phyloP scores from a whole-genome alignment of 495 filamentous ascomycete species.

The Lepidopterella palustris region DNA sequence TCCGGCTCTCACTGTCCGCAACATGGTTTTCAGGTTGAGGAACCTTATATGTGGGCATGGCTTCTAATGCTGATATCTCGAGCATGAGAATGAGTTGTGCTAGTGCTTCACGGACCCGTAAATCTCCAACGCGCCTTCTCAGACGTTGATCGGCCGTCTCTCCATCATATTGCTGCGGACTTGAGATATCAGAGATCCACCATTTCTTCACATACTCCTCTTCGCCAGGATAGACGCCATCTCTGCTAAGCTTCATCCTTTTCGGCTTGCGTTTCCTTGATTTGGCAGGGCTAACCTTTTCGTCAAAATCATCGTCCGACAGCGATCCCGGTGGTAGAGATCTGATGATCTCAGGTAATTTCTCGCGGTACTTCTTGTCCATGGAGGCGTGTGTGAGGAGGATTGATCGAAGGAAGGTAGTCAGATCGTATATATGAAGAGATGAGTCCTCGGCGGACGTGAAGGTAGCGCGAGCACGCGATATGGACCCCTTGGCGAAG shows the following conservation, averaged over 20 bases:
- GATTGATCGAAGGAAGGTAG: constrained; percentile 44
- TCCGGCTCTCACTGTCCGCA: constrained; percentile 18
- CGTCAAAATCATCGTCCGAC: constrained; percentile 51
- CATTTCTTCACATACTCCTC: constrained; percentile 67
- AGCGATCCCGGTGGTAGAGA: constrained; percentile 52
- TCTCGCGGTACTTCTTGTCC: constrained; percentile 82
- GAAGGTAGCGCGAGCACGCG: constrained; percentile 75
- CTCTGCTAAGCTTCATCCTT: constrained; percentile 66
- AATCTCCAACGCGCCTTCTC: constrained; percentile 53
- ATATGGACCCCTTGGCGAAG: constrained; percentile 91
- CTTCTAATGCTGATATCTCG: constrained; percentile 68
- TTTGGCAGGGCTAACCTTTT: constrained; percentile 19
- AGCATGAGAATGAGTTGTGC: constrained; percentile 86
- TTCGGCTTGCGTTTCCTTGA: constrained; percentile 50
- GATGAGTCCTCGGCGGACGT: constrained; percentile 47
- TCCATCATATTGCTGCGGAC: background rate
- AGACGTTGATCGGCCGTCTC: constrained; percentile 32
- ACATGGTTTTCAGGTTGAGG: constrained; percentile 37
- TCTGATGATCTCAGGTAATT: constrained; percentile 59
- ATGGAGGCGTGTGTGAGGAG: constrained; percentile 67
- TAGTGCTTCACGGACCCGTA: constrained; percentile 67
- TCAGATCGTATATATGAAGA: constrained; percentile 3
- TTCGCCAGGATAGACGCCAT: constrained; percentile 72
- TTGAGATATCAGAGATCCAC: constrained; percentile 48
- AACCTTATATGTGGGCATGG: constrained; percentile 36